These are phyloP conservation scores for Spinacia oleracea DNA, from an alignment of 179 eudicot species.

Conservation along the genomic window DNA sequence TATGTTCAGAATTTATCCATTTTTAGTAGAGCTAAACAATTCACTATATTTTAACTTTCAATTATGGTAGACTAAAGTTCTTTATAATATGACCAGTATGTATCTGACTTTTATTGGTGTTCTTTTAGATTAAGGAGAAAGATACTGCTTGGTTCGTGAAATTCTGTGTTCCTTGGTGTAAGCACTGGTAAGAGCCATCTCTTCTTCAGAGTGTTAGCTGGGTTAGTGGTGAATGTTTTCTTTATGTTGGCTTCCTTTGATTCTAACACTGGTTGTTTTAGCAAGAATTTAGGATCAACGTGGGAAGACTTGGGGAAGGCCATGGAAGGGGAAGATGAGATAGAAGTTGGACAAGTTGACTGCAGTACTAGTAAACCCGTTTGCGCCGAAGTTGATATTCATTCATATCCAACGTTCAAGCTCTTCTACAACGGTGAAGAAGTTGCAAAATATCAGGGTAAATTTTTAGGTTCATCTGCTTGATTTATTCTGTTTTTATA, in stretches of 20 bases:
- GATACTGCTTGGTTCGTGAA: constrained; percentile 92
- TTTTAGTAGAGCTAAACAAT: neutral
- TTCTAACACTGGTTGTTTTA: constrained; percentile 30
- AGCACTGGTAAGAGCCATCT: constrained; percentile 71
- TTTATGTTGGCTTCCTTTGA: constrained; percentile 8
- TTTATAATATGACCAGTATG: neutral
- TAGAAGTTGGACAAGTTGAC: constrained; percentile 89
- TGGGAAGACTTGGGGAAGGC: constrained; percentile 93
- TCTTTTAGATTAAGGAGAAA: constrained; percentile 80
- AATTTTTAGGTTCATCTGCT: constrained; percentile 9
- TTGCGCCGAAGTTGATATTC: constrained; percentile 80
- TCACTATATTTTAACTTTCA: neutral
- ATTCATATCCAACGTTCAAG: constrained; percentile 96
- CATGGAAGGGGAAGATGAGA: constrained; percentile 93
- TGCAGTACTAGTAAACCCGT: constrained; percentile 69
- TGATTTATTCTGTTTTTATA: neutral
- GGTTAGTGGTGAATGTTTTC: neutral
- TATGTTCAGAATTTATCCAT: neutral
- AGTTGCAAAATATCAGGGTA: constrained; percentile 81
- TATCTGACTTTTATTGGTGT: neutral
- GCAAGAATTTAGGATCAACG: constrained; percentile 79
- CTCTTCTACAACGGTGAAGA: constrained; percentile 94
- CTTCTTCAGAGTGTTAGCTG: neutral
- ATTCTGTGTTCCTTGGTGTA: constrained; percentile 98
- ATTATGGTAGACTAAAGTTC: neutral